Conservation (phyloP, 2,329 filamentous ascomycete species). For the Colletotrichum tabaci region DNA sequence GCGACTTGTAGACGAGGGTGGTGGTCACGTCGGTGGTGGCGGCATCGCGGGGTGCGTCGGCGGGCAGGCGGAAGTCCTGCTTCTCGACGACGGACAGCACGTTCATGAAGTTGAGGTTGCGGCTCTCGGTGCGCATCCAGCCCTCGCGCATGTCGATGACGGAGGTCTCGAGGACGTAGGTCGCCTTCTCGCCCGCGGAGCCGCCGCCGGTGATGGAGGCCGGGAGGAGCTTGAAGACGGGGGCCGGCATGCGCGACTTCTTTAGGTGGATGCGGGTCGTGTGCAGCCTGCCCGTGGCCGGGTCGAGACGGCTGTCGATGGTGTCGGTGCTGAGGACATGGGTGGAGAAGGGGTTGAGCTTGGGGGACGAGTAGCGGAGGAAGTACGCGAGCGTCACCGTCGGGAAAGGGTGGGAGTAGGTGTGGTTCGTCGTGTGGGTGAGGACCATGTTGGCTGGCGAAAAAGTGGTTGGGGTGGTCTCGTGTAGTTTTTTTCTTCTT, state of each 20-base stretch:
- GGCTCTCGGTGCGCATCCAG: conserved; percentile 86
- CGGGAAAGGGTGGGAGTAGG: conserved; percentile 85
- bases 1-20: conserved; percentile 81
- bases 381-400: conserved; percentile 92
- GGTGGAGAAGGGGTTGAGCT: conserved; percentile 82
- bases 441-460: conserved; percentile 68
- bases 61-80: conserved; percentile 74
- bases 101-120: conserved; percentile 86
- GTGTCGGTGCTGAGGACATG: conserved; percentile 90
- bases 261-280: conserved; percentile 87
- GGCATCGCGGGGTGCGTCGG: conserved; percentile 49
- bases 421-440: conserved; percentile 77
- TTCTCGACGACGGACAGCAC: conserved; percentile 84
- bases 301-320: conserved; percentile 81
- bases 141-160: conserved; percentile 84
- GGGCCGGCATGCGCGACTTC: conserved; percentile 82
- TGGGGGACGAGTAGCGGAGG: conserved; percentile 82
- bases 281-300: conserved; percentile 80
- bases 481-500: too few species aligned
- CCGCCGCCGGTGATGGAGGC: conserved; percentile 76
- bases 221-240: conserved; percentile 83
- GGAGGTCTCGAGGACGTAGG: conserved; percentile 85
- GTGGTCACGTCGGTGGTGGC: conserved; percentile 81
- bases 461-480: not conserved
- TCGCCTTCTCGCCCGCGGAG: conserved; percentile 75